phyloP scores from a whole-genome alignment of 257 asterid species.

The Solanum paucissectum region DNA sequence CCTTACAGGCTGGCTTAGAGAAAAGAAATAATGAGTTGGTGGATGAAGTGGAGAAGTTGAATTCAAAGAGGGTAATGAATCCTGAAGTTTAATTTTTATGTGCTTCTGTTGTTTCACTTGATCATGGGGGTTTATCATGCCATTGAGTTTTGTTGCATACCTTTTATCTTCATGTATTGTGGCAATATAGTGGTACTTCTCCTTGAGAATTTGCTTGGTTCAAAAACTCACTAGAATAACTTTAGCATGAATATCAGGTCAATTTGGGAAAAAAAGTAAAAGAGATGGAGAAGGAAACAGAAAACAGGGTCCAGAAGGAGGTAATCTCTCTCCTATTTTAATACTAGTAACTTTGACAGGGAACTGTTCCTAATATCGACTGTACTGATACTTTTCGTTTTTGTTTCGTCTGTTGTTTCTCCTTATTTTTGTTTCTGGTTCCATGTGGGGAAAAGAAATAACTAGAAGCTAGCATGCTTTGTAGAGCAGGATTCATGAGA shows the following conservation, averaged over 20 bases:
- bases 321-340: conserved; percentile 18
- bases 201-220: background rate
- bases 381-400: background rate
- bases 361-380: background rate
- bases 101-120: conserved; percentile 1
- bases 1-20: conserved; percentile 37
- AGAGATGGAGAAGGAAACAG: conserved; percentile 53
- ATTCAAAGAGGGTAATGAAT: conserved; percentile 32
- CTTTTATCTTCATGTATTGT: background rate
- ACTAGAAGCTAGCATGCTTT: background rate
- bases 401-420: background rate
- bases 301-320: conserved; percentile 50
- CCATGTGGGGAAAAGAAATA: background rate
- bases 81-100: background rate
- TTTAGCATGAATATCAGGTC: conserved; percentile 26
- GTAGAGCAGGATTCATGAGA: background rate
- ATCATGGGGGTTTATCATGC: background rate
- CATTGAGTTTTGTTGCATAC: background rate
- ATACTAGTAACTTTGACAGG: background rate
- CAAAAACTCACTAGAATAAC: background rate
- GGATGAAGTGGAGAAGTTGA: conserved; percentile 35
- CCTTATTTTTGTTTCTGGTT: background rate
- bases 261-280: conserved; percentile 43
- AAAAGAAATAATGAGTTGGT: conserved; percentile 31
- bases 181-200: background rate